Percentiles rank a stretch among this genome's conserved stretches.
Evolutionary conservation across 495 filamentous ascomycete genomes (phyloP).

Genomic region (Evernia prunastri): DNA sequence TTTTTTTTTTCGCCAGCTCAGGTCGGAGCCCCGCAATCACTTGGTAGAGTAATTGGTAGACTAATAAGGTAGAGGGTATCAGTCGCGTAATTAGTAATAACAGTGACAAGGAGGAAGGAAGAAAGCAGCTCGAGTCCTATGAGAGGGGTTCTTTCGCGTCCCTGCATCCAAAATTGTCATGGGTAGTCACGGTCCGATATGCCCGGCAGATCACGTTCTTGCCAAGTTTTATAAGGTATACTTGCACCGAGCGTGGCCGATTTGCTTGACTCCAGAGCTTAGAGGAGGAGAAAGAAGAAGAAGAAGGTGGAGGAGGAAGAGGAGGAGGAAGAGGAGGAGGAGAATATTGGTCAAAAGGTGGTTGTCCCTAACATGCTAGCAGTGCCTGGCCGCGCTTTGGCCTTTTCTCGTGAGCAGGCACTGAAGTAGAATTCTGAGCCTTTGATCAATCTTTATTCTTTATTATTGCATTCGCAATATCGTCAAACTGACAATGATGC

Average conservation of each 20-base stretch:
- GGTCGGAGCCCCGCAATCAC: not conserved
- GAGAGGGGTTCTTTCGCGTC: not conserved
- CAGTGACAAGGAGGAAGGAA: not conserved
- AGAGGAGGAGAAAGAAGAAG: conserved; percentile 1
- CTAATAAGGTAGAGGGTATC: too few relatives aligned
- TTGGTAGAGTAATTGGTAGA: too few relatives aligned
- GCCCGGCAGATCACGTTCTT: not conserved
- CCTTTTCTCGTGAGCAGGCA: too few relatives aligned
- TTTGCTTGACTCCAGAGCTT: too few relatives aligned
- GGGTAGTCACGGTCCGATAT: not conserved
- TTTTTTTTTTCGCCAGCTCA: not conserved
- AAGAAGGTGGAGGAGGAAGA: conserved; percentile 1
- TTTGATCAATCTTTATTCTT: too few relatives aligned
- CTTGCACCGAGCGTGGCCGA: conserved; percentile 5
- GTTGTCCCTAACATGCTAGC: too few relatives aligned
- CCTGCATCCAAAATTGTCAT: not conserved
- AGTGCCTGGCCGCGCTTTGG: not conserved
- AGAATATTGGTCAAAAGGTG: not conserved
- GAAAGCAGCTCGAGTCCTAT: not conserved
- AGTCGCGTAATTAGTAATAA: too few relatives aligned
- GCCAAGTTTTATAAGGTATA: too few relatives aligned
- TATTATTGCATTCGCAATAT: too few relatives aligned
- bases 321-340: not conserved
- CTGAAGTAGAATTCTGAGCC: too few relatives aligned
- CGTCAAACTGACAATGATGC: too few relatives aligned